Base-by-base conservation (phyloP, 2,329 filamentous ascomycete species). In the Fusarium sp. region DNA sequence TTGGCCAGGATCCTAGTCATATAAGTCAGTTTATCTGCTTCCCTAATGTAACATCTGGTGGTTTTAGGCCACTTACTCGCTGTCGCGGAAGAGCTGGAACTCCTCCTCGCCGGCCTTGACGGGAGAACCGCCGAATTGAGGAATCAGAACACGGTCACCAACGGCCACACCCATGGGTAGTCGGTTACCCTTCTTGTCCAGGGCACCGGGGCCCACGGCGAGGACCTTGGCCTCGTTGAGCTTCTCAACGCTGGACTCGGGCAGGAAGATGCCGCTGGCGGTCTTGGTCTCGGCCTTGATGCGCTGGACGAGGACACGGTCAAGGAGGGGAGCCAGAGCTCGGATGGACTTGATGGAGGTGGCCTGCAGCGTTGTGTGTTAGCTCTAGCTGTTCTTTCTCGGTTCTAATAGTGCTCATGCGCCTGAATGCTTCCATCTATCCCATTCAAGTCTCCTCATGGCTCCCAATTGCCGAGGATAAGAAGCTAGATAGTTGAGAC, bases 31-130 rank as follows among this genome's bases (percentile, higher is more conserved):
- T 35, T 30, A n/a, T 28, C 22, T 16, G 18, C 15, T 55, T 39
- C 18, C 22, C 14, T 50, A 18, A 24, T 31, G 13, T 18, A 45
- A 20, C 9, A 13, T 15, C 44, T 28, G 26, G 24, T 28, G 42
- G 26, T 28, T 28, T 28, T 24, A 22, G 24, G 26, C 7, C 24
- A 92, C 95, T 86, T 91, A 98, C 95, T 99, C 96, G 87, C 95
- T 93, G 86, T 99, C 96, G 80, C 96, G 91, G 92, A 97, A 99
- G 75, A 99, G 91, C 74, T 93, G 91, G 88, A 91, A 98, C 87
- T 99, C 96, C 77, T 98, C 95, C 79, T 99, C 95, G 78, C 95
- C 96, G 78, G 98, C 94, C 91, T 98, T 98, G 84, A 99, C 91
- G 74, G 95, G 92, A 81, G 92, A 96, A 74, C 96, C 96, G 80